These are phyloP conservation scores for Penicillium janthinellum DNA, from an alignment of 2,329 filamentous ascomycete genomes.

Conservation along the genomic window DNA sequence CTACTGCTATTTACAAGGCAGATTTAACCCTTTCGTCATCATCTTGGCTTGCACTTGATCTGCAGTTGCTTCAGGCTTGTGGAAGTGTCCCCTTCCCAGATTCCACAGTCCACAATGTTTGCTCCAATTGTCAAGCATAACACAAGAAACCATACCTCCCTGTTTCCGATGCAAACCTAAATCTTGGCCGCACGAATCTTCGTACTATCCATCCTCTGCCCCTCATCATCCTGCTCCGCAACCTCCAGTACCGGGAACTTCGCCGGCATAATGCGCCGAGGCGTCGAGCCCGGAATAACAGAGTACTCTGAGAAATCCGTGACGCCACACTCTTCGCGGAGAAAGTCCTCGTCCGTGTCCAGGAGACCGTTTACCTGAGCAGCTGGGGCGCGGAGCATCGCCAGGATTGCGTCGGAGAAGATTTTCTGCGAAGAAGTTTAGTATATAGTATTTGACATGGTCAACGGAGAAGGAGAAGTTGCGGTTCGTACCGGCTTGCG, in stretches of 20 bases:
- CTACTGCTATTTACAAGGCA: not conserved
- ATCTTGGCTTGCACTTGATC: too few relatives aligned
- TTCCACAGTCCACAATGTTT: not conserved
- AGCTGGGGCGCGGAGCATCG: conserved; percentile 65
- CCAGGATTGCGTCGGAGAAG: conserved; percentile 78
- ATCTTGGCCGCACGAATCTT: conserved; percentile 30
- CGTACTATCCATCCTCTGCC: conserved; percentile 68
- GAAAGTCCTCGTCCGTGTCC: conserved; percentile 78
- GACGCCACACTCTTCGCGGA: conserved; percentile 64
- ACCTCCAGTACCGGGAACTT: conserved; percentile 70
- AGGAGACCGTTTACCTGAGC: conserved; percentile 69
- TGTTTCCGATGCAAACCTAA: not conserved
- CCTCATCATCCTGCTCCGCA: conserved; percentile 78
- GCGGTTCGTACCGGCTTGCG: conserved; percentile 56
- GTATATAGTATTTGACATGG: not conserved
- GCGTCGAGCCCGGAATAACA: conserved; percentile 63
- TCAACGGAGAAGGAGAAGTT: not conserved
- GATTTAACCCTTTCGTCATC: not conserved
- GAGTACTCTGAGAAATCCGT: conserved; percentile 73
- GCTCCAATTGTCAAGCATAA: not conserved
- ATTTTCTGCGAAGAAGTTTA: conserved; percentile 51
- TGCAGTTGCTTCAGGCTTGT: too few relatives aligned
- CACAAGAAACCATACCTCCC: conserved; percentile 14
- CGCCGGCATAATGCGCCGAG: conserved; percentile 76
- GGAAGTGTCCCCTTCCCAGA: not conserved